Conservation (phyloP, 2,329 filamentous ascomycete genomes). For the Aspergillus transmontanensis region DNA sequence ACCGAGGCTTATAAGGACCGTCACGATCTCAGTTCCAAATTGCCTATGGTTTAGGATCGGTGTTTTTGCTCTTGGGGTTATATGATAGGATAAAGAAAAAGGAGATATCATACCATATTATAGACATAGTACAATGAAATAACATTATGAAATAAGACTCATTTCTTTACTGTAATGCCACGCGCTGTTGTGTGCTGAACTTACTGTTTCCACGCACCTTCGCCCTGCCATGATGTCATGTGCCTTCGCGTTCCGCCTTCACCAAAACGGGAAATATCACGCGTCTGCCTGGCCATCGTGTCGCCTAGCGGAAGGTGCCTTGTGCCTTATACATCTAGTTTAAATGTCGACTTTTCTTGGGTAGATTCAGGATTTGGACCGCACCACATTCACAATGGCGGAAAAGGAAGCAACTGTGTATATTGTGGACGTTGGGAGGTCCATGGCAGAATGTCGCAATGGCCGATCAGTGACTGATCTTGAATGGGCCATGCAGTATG, state of each 20-base stretch:
- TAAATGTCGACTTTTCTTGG: constrained; percentile 1
- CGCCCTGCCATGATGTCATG: constrained; percentile 39
- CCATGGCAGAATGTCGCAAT: constrained; percentile 75
- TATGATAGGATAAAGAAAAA: neutral
- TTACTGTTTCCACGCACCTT: neutral
- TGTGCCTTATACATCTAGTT: constrained; percentile 2
- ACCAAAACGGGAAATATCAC: constrained; percentile 41
- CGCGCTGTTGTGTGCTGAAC: neutral
- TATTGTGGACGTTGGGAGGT: constrained; percentile 81
- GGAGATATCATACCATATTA: constrained; percentile 13
- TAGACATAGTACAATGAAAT: neutral
- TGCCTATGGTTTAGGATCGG: constrained; percentile 9
- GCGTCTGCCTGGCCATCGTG: constrained; percentile 43
- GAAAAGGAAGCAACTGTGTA: constrained; percentile 93
- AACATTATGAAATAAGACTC: neutral
- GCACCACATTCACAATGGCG: constrained; percentile 63
- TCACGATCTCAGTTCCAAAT: constrained; percentile 23
- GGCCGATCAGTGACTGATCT: constrained; percentile 78
- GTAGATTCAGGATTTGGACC: neutral
- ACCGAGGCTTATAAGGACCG: constrained; percentile 25
- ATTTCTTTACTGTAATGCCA: neutral
- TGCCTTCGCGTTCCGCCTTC: constrained; percentile 37
- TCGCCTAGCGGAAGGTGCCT: constrained; percentile 17
- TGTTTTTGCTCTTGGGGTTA: neutral
- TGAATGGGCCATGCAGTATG: constrained; percentile 85